Evolutionary conservation across 2,329 filamentous ascomycete genomes (phyloP).

Genomic region (Atkinsonella texensis): DNA sequence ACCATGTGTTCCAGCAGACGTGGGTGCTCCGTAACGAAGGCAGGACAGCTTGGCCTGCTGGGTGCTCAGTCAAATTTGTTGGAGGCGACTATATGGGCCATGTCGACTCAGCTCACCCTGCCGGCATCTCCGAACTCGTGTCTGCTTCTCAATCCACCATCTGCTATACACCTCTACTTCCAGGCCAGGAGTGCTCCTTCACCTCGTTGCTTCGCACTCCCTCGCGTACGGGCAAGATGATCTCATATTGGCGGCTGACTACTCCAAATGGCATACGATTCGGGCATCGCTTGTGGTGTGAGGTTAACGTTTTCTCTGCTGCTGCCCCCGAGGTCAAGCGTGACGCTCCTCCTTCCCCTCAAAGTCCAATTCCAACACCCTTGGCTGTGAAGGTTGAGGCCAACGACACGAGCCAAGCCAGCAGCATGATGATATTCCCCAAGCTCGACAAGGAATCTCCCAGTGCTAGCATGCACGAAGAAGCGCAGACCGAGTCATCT

Average conservation of each 20-base stretch:
- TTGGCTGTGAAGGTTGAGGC: conserved; percentile 16
- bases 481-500: conserved; percentile 38
- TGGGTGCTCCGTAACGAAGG: conserved; percentile 89
- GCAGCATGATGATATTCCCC: conserved; percentile 87
- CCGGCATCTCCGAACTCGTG: conserved; percentile 64
- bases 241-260: conserved; percentile 95
- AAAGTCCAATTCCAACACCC: background rate
- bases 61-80: conserved; percentile 81
- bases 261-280: conserved; percentile 70
- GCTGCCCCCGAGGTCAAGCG: conserved; percentile 14
- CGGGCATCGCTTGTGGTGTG: conserved; percentile 91
- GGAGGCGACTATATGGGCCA: conserved; percentile 96
- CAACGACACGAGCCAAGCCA: conserved; percentile 13
- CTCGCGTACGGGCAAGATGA: conserved; percentile 60
- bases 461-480: conserved; percentile 62
- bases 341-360: conserved; percentile 8
- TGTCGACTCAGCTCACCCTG: conserved; percentile 66
- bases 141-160: conserved; percentile 75
- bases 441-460: conserved; percentile 92
- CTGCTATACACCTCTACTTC: conserved; percentile 53
- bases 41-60: conserved; percentile 67
- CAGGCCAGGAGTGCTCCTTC: conserved; percentile 68
- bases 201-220: conserved; percentile 77
- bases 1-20: conserved; percentile 71
- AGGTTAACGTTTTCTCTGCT: conserved; percentile 56